Percentiles rank a stretch among this genome's conserved stretches.
Evolutionary conservation across 2,329 filamentous ascomycete genomes (phyloP).

Genomic region (Colletotrichum costaricense): DNA sequence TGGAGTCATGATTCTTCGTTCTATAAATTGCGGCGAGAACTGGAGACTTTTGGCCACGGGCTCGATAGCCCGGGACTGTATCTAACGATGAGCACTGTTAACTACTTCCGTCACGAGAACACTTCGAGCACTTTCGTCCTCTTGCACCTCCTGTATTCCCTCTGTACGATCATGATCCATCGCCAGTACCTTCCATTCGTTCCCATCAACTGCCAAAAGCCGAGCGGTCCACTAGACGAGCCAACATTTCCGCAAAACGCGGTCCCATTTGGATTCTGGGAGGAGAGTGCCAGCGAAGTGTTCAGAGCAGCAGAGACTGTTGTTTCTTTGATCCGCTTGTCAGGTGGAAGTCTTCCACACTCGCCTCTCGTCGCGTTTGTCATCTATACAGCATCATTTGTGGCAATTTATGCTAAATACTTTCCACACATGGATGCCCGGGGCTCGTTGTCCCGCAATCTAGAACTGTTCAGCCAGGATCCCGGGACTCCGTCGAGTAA

Average conservation of each 20-base stretch:
- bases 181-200: slow-evolving; percentile 76
- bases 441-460: slow-evolving; percentile 56
- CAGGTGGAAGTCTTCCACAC: slow-evolving; percentile 70
- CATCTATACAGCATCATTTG: slow-evolving; percentile 74
- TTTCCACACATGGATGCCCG: slow-evolving; percentile 76
- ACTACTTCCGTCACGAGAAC: slow-evolving; percentile 74
- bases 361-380: slow-evolving; percentile 76
- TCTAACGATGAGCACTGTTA: slow-evolving; percentile 61
- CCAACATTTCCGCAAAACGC: slow-evolving; percentile 62
- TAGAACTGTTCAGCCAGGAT: slow-evolving; percentile 39
- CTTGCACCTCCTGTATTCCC: slow-evolving; percentile 72
- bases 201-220: slow-evolving; percentile 62
- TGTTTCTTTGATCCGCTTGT: slow-evolving; percentile 72
- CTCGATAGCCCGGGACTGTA: slow-evolving; percentile 53
- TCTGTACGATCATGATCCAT: slow-evolving; percentile 76
- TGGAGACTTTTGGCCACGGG: slow-evolving; percentile 58
- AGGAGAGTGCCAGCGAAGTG: slow-evolving; percentile 68
- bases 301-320: slow-evolving; percentile 73
- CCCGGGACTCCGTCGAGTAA: neutral
- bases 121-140: slow-evolving; percentile 73
- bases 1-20: slow-evolving; percentile 70
- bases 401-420: slow-evolving; percentile 72
- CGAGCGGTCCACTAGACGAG: slow-evolving; percentile 67
- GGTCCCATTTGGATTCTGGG: slow-evolving; percentile 69
- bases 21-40: slow-evolving; percentile 59